These are phyloP conservation scores for Cornus suecica DNA, from an alignment of 148 eudicot species.

Conservation along the genomic window DNA sequence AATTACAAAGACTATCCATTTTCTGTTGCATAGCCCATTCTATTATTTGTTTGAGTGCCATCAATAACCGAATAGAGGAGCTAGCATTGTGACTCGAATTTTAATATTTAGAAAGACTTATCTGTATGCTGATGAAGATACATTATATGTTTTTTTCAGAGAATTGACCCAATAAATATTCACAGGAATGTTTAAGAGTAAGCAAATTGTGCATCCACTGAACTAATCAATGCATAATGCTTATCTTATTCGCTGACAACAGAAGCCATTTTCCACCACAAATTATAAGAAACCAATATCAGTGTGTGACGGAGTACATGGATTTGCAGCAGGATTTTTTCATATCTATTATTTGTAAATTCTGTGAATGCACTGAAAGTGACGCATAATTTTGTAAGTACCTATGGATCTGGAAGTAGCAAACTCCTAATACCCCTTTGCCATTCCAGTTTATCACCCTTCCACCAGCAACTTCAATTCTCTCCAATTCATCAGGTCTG, in stretches of 20 bases:
- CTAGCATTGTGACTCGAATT: no score
- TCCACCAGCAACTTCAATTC: conserved; percentile 74
- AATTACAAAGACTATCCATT: not conserved
- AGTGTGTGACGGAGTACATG: not conserved
- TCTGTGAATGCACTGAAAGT: not conserved
- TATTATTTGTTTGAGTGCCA: no score
- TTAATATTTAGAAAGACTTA: no score
- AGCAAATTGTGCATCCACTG: not conserved
- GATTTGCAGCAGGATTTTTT: not conserved
- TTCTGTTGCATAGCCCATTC: not conserved
- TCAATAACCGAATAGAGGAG: no score
- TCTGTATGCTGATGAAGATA: no score
- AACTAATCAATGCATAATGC: not conserved
- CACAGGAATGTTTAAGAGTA: not conserved
- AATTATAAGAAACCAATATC: no score
- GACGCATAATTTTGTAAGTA: conserved; percentile 18
- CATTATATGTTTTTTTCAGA: no score
- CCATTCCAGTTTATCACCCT: conserved; percentile 73
- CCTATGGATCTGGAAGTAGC: conserved; percentile 80
- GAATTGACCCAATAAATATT: not conserved
- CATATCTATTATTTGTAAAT: not conserved
- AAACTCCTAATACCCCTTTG: conserved; percentile 59
- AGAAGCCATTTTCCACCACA: no score
- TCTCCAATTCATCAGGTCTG: conserved; percentile 64
- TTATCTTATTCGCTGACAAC: not conserved